Evolutionary conservation across 1,284 basidiomycete species (phyloP), one percentile per base, ranked within the genome.

Genomic region (Cystobasidium pallidum): DNA sequence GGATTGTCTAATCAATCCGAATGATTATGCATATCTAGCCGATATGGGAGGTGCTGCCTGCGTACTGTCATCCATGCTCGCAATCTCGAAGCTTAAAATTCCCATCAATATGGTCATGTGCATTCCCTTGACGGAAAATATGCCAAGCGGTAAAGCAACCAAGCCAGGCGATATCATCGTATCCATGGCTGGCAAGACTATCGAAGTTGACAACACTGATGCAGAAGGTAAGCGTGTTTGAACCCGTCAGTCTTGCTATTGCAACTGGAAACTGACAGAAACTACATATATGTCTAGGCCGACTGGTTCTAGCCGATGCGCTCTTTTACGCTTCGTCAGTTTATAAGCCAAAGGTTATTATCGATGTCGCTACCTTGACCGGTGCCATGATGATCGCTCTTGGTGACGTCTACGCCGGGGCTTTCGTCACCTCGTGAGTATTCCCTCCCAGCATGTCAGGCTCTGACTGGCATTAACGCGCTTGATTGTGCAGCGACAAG

Each of bases 31-130:
- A n/a, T 21, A 32, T 43, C 8, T 89, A 52, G 89, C 85, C 2
- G 91, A 92, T 77, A 92, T 92, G 90, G 91, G 91, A 84, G 91
- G 91, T 70, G 92, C 92, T 2, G 92, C 91, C 0, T 85, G 88
- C 0, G 90, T 92, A 19, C 85, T 89, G 39, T 84, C 88, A 2
- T 83, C 91, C 8, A 86, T 88, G 0, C 83, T 88, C 74, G 92
- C 90, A 7, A 89, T 93, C 74, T 91, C 92, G 21, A 87, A 91
- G 81, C 86, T 94, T 45, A 84, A 87, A 74, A 82, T 94, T 19
- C 91, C 91, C 3, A 84, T 94, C 81, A 92, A 94, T 79, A 82
- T 92, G 61, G 85, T 92, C 36, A 85, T 86, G 11, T 83, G 87
- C 49, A 88, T 87, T 0, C 90, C 91, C 2, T 83, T 94, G 47